These are phyloP conservation scores for Skeletonema costatum DNA, from an alignment of 108 stramenopile species.

Conservation along the genomic window DNA sequence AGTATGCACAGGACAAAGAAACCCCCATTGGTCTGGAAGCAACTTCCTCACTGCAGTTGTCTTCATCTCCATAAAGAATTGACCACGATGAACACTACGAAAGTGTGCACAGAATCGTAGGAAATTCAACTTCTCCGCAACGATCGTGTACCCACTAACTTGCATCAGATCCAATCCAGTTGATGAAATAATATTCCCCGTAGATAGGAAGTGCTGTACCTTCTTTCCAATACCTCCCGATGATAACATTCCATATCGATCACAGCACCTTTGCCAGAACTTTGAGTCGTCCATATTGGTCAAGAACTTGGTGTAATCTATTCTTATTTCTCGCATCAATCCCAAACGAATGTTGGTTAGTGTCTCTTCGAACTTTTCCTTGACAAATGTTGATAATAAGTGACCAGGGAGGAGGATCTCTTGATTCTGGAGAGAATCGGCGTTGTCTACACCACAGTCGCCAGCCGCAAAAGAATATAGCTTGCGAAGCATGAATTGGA, in stretches of 20 bases:
- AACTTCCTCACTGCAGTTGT: constrained; percentile 98
- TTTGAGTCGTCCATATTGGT: constrained; percentile 42
- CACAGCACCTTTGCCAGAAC: constrained; percentile 74
- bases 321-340: constrained; percentile 70
- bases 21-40: constrained; percentile 98
- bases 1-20: constrained; percentile 99
- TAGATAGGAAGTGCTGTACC: constrained; percentile 92
- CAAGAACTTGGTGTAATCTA: constrained; percentile 65
- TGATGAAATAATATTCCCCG: constrained; percentile 93
- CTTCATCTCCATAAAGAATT: constrained; percentile 99
- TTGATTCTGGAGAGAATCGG: constrained; percentile 95
- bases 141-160: constrained; percentile 97
- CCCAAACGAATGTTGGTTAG: constrained; percentile 72
- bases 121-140: constrained; percentile 97
- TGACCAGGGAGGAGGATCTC: constrained; percentile 95
- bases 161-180: constrained; percentile 98
- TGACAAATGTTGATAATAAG: constrained; percentile 86
- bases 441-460: constrained; percentile 93
- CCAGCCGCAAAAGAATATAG: constrained; percentile 95
- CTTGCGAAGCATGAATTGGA: constrained; percentile 90
- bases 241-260: constrained; percentile 73
- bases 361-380: constrained; percentile 94
- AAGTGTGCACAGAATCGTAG: constrained; percentile 97
- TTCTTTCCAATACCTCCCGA: constrained; percentile 87
- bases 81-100: constrained; percentile 98